Evolutionary conservation across 805 yeast genomes (phyloP), one percentile per base, ranked within the genome.

Genomic region (Lipomyces yamanashiensis): DNA sequence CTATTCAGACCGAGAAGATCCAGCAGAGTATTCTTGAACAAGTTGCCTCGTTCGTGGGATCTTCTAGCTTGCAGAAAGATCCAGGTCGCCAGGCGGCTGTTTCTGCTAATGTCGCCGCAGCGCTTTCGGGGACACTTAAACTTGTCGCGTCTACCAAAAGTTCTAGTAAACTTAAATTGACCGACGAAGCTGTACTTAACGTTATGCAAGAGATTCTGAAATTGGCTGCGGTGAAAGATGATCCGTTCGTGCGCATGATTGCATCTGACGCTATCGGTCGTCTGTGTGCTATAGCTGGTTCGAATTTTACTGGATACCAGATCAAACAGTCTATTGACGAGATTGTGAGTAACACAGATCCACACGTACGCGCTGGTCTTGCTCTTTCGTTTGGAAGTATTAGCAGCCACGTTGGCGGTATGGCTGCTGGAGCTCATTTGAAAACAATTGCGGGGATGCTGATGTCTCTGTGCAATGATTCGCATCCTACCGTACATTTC

Each of bases 11-110:
- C 7, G 76, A 84, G 4, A 89, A 90, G 66, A 88, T 95, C 58
- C 98, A 93, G 71, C 87, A 88, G 62, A 91, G 98, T 0, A 80
- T 95, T n/a, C 75, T 95, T 21, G 98, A 93, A 71, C 89, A 87
- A 59, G 75, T 95, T 66, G 82, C 92, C 67, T 79, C 87, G 2
- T 79, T 82, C 17, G 65, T 87, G 44, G 70, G 43, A 77, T 83
- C 54, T 79, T 84, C 36, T 76, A 80, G 43, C 12, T 45, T 58
- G 43, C 43, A 50, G 37, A 70, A 76, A 67, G 50, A 73, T 71
- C 76, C 74, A 1, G 71, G 77, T 7, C 75, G 81, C 43, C 73
- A 74, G 17, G 73, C 74, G 0, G 89, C 92, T 0, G 79, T 88
- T 8, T 74, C 81, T 0, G 78, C 87, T 4, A 92, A 92, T 71